phyloP scores from a whole-genome alignment of 2,329 filamentous ascomycete genomes.

The Calonectria hawksworthii region DNA sequence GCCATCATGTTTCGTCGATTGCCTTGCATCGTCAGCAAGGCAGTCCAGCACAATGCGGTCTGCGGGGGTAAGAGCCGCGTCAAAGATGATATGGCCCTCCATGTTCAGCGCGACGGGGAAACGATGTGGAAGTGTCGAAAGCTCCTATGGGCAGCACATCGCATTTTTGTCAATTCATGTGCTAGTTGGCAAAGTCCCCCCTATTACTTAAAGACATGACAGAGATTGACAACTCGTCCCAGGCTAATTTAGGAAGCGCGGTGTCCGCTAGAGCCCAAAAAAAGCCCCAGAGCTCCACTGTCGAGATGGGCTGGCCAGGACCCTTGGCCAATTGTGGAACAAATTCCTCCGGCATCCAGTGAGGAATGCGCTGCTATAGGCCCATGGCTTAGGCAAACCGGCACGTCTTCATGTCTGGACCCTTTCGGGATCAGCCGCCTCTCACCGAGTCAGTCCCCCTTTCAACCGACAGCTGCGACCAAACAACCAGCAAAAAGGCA shows the following conservation, averaged over 20 bases:
- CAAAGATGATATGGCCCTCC: constrained; percentile 51
- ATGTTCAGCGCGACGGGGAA: constrained; percentile 26
- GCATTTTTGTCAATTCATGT: constrained; percentile 11
- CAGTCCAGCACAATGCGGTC: constrained; percentile 57
- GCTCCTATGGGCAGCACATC: not conserved
- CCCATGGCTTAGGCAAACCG: not conserved
- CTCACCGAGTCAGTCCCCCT: not conserved
- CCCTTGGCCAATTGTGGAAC: constrained; percentile 9
- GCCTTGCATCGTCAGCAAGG: constrained; percentile 55
- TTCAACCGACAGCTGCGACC: not conserved
- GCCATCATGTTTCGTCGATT: not conserved
- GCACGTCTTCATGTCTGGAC: constrained; percentile 9
- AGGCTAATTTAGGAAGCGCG: constrained; percentile 28
- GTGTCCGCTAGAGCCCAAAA: constrained; percentile 27
- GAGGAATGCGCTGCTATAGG: constrained; percentile 9
- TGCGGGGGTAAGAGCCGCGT: constrained; percentile 56
- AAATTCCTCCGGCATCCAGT: constrained; percentile 5
- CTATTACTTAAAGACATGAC: constrained; percentile 23
- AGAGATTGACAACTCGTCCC: constrained; percentile 27
- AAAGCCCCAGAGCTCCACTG: constrained; percentile 17
- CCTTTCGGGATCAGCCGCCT: constrained; percentile 6
- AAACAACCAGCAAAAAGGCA: not conserved
- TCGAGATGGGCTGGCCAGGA: not conserved
- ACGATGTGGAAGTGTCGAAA: not conserved
- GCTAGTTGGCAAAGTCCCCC: not conserved